Evolutionary conservation across 2,329 filamentous ascomycete species (phyloP).

Genomic region (Penicillium frequentans): DNA sequence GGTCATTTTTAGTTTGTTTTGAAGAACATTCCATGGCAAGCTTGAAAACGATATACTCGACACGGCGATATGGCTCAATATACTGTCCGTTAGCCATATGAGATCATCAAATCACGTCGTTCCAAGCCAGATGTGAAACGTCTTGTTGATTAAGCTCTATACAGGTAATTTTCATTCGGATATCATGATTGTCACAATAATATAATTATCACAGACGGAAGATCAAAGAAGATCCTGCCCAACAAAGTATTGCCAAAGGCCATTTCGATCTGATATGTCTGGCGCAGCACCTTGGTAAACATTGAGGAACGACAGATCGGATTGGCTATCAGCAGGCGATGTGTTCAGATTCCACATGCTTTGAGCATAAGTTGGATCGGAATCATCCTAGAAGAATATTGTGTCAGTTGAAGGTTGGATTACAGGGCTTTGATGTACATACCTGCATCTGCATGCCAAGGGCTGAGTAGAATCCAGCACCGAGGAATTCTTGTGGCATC

Average conservation of each 20-base stretch:
- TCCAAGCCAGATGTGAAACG: neutral
- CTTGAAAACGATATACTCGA: neutral
- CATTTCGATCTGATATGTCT: neutral
- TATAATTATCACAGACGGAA: neutral
- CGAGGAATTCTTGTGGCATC: neutral
- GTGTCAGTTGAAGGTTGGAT: neutral
- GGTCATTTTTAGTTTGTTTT: neutral
- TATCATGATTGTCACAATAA: neutral
- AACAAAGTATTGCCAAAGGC: slow-evolving; percentile 2
- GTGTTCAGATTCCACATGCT: neutral
- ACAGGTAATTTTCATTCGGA: neutral
- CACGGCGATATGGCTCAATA: neutral
- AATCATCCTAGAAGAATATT: neutral
- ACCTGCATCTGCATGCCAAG: neutral
- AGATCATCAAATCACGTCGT: neutral
- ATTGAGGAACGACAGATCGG: neutral
- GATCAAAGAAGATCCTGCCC: neutral
- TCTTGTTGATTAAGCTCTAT: neutral
- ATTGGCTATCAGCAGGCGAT: neutral
- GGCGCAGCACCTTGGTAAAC: neutral
- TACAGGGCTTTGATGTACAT: neutral
- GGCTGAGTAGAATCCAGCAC: neutral
- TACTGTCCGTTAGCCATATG: neutral
- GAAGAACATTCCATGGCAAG: neutral
- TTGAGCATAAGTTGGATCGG: neutral